Evolutionary conservation across 2,329 filamentous ascomycete genomes (phyloP).

Genomic region (Apiospora pterosperma): DNA sequence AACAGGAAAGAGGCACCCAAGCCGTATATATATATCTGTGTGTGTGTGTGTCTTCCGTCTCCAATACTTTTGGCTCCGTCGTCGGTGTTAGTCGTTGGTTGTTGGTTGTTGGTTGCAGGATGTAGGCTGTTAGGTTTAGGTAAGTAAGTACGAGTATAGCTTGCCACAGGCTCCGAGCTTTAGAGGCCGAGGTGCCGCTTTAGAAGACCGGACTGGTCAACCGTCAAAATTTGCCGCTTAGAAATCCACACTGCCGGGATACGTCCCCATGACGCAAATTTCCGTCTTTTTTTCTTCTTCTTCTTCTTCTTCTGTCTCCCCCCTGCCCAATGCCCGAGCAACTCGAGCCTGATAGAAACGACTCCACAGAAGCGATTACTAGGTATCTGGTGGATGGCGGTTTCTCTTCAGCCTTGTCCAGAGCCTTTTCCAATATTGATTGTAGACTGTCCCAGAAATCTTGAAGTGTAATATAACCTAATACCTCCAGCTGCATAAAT

Average conservation of each 20-base stretch:
- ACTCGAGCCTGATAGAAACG: neutral
- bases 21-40: neutral
- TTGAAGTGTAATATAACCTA: neutral
- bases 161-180: neutral
- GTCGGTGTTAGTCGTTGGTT: neutral
- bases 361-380: neutral
- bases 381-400: neutral
- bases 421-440: neutral
- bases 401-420: neutral
- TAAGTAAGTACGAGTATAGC: neutral
- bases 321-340: too few species aligned
- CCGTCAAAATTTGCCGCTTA: slow-evolving; percentile 3
- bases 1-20: neutral
- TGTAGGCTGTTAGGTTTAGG: neutral
- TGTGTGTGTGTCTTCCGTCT: too few species aligned
- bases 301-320: too few species aligned
- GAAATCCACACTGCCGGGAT: neutral
- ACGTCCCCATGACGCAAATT: slow-evolving; percentile 6
- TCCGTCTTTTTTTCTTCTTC: neutral
- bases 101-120: neutral
- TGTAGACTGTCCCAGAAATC: neutral
- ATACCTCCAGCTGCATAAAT: neutral
- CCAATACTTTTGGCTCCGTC: neutral
- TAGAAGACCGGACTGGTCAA: neutral
- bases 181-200: neutral